Evolutionary conservation across 1,284 basidiomycete genomes (phyloP).

Genomic region (Vanrija humicola): DNA sequence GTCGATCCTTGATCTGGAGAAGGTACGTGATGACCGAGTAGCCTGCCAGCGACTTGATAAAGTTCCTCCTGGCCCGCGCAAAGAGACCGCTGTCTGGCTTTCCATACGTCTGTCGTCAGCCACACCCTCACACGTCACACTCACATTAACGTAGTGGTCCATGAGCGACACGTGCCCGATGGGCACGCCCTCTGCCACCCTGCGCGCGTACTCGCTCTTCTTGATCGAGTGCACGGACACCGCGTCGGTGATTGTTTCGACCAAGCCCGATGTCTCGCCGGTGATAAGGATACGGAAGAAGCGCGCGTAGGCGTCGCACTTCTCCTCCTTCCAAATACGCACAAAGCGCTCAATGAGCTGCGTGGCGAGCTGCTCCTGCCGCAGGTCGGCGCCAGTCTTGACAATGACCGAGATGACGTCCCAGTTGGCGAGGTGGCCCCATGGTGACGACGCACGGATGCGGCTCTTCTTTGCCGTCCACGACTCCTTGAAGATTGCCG

Average conservation of each 20-base stretch:
- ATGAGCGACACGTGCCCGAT: conserved; percentile 79
- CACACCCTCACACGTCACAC: conserved; percentile 31
- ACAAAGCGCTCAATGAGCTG: conserved; percentile 92
- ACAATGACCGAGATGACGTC: conserved; percentile 91
- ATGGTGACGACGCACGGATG: conserved; percentile 87
- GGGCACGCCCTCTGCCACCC: conserved; percentile 66
- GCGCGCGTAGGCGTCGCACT: conserved; percentile 82
- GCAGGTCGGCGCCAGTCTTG: conserved; percentile 93
- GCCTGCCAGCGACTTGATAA: conserved; percentile 90
- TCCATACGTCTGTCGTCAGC: conserved; percentile 69
- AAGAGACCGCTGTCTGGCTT: conserved; percentile 80
- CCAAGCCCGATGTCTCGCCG: conserved; percentile 84
- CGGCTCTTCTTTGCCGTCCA: conserved; percentile 94
- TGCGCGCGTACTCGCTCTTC: conserved; percentile 91
- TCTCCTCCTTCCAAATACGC: conserved; percentile 91
- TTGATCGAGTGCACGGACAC: conserved; percentile 99
- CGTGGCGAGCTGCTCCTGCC: conserved; percentile 96
- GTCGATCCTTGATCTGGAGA: conserved; percentile 96
- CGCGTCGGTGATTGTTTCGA: conserved; percentile 93
- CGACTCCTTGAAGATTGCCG: conserved; percentile 87
- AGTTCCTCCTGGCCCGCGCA: conserved; percentile 78
- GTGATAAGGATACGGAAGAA: conserved; percentile 91
- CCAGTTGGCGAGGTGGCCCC: conserved; percentile 82
- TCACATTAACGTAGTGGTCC: conserved; percentile 81
- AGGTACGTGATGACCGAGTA: conserved; percentile 94